phyloP scores from a whole-genome alignment of 805 yeast genomes.

The Cyberlindnera bimundalis region DNA sequence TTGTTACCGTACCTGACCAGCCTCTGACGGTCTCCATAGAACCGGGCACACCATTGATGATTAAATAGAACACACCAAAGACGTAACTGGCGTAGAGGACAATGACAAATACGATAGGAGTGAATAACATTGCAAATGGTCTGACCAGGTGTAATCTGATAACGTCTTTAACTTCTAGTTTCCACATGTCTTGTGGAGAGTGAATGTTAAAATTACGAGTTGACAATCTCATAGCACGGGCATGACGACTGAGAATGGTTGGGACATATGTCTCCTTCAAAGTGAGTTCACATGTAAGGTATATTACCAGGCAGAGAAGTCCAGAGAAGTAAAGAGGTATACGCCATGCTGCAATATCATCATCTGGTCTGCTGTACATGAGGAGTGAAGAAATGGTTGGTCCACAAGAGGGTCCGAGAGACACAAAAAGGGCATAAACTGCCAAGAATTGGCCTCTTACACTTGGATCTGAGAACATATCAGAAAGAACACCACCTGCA shows the following conservation, averaged over 20 bases:
- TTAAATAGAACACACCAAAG: slow-evolving; percentile 44
- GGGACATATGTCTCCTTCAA: slow-evolving; percentile 19
- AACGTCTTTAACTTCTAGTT: slow-evolving; percentile 14
- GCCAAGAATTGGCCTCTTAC: slow-evolving; percentile 51
- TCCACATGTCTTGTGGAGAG: slow-evolving; percentile 20
- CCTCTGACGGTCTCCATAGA: slow-evolving; percentile 31
- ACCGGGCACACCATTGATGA: slow-evolving; percentile 42
- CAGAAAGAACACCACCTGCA: slow-evolving; percentile 52
- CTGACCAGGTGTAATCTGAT: slow-evolving; percentile 16
- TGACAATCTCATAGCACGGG: slow-evolving; percentile 12
- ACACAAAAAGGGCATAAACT: slow-evolving; percentile 46
- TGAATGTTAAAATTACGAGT: slow-evolving; percentile 16
- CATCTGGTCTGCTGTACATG: slow-evolving; percentile 34
- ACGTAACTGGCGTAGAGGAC: slow-evolving; percentile 47
- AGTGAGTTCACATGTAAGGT: slow-evolving; percentile 36
- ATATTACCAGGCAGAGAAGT: slow-evolving; percentile 34
- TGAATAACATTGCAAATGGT: slow-evolving; percentile 20
- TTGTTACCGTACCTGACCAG: slow-evolving; percentile 31
- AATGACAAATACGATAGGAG: slow-evolving; percentile 37
- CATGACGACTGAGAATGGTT: slow-evolving; percentile 13
- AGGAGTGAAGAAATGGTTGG: slow-evolving; percentile 49
- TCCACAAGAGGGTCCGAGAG: slow-evolving; percentile 40
- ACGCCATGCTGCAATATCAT: slow-evolving; percentile 47
- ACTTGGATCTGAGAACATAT: slow-evolving; percentile 42
- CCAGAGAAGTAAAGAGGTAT: slow-evolving; percentile 54